These are phyloP conservation scores for Kodamaea ohmeri DNA, from an alignment of 1,139 yeast genomes.

Conservation along the genomic window DNA sequence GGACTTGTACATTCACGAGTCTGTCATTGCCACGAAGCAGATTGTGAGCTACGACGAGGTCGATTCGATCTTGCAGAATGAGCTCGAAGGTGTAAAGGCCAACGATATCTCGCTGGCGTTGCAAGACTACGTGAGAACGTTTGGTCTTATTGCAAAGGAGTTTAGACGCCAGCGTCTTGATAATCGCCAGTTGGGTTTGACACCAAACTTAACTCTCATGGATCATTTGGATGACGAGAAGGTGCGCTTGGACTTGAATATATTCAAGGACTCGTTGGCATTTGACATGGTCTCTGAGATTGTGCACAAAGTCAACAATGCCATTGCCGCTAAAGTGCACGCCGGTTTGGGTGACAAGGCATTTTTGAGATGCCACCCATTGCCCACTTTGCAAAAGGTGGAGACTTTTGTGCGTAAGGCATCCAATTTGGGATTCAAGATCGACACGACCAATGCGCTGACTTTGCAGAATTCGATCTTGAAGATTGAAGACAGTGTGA, in stretches of 20 bases:
- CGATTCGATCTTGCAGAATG: conserved; percentile 35
- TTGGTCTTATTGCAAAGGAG: conserved; percentile 64
- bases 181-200: conserved; percentile 45
- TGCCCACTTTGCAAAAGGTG: conserved; percentile 79
- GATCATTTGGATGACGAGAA: conserved; percentile 86
- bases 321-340: conserved; percentile 79
- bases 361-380: conserved; percentile 80
- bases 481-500: conserved; percentile 57
- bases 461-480: conserved; percentile 72
- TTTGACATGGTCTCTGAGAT: conserved; percentile 69
- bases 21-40: conserved; percentile 62
- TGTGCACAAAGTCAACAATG: conserved; percentile 75
- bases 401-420: conserved; percentile 77
- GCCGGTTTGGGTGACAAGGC: conserved; percentile 78
- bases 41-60: conserved; percentile 51
- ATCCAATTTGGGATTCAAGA: conserved; percentile 58
- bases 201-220: conserved; percentile 63
- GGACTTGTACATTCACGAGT: conserved; percentile 76
- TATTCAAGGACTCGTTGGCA: conserved; percentile 63
- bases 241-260: conserved; percentile 66
- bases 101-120: conserved; percentile 54
- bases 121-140: conserved; percentile 62
- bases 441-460: conserved; percentile 75
- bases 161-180: conserved; percentile 71
- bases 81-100: conserved; percentile 20